Evolutionary conservation across 495 filamentous ascomycete genomes (phyloP), one percentile per base, ranked within the genome.

Genomic region (Annulohypoxylon bovei): DNA sequence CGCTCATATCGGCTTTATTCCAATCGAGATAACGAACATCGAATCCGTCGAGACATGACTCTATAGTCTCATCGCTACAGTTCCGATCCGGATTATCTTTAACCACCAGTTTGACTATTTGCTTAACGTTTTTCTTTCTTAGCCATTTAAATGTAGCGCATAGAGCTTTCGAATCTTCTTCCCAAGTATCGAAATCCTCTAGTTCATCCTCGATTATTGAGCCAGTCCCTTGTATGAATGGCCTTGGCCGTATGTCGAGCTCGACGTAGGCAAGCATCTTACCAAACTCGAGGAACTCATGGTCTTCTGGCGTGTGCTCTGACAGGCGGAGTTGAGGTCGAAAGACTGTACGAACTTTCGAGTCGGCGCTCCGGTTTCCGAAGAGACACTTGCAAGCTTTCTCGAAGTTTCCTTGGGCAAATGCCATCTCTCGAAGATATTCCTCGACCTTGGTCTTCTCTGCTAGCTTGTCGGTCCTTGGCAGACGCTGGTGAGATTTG

Each of bases 1-100:
- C 73, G 39, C 78, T 78, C 1, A 82, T 39, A 35, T 82, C 81
- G 6, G 56, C 9, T 73, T 77, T 79, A 30, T 73, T 73, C 81
- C 79, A 82, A 54, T 82, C 79, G 75, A 77, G 78, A 16, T 71
- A 69, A 22, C 80, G 74, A 3, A 81, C 72, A 28, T 67, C 72
- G 6, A 79, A 61, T 0, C 62, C 62, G n/a, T 62, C 58, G 5
- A 80, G 68, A n/a, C 73, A 68, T 12, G 70, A 53, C 49, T 77
- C 78, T 40, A 83, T 82, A 0, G 67, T 63, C 27, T 80, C 75
- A 37, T 83, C 79, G 28, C 77, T 78, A 28, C 62, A 65, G n/a
- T 49, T 32, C 12, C 62, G 53, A 18, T 65, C 33, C 9, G 32
- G 62, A 9, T 65, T 65, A 40, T 57, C 52, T 30, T 50, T 65